Evolutionary conservation across 805 yeast species (phyloP), one percentile per base, ranked within the genome.

Genomic region (Cyberlindnera xylosilytica): DNA sequence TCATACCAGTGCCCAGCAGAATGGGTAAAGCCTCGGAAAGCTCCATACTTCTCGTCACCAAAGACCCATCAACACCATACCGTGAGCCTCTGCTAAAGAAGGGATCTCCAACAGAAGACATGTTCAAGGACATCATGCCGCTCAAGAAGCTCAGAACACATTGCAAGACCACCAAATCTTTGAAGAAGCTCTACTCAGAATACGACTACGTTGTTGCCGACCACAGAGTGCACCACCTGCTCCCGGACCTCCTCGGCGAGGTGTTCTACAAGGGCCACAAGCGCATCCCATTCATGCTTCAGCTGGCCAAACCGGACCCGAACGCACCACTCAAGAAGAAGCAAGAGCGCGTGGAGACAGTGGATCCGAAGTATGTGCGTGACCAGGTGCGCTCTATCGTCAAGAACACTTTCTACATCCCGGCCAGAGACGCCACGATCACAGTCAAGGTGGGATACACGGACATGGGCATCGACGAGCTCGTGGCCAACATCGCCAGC

Each of bases 191-290:
- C 1, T 78, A 66, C 52, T 72, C 75, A 44, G 86, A 82, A 30
- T 79, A 73, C 56, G 95, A 87, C 54, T 53, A 82, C 20, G 69
- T 87, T 2, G 66, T 87, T 9, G 80, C 83, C 4, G 95, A 87
- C 60, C 76, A 80, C 39, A 66, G 93, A 47, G 72, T 86, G 2
- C 80, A 79, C 53, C 77, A 76, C 47, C 62, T 79, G 18, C 61
- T 86, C 22, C 85, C 86, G 0, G 64, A 65, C 2, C 60, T 83
- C 0, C 61, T 87, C 27, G 85, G 86, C 1, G 68, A 72, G 6
- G 73, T 68, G 41, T 84, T 85, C 55, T 83, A 78, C 62, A 73
- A 72, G 42, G 79, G 77, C 44, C 78, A 78, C 47, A 81, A 78
- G 51, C 82, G 79, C 52, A 66, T 81, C 15, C 95, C 95, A 2